Evolutionary conservation across 305 asterid species (phyloP), one percentile per base, ranked within the genome.

Genomic region (Fraxinus angustifolia): DNA sequence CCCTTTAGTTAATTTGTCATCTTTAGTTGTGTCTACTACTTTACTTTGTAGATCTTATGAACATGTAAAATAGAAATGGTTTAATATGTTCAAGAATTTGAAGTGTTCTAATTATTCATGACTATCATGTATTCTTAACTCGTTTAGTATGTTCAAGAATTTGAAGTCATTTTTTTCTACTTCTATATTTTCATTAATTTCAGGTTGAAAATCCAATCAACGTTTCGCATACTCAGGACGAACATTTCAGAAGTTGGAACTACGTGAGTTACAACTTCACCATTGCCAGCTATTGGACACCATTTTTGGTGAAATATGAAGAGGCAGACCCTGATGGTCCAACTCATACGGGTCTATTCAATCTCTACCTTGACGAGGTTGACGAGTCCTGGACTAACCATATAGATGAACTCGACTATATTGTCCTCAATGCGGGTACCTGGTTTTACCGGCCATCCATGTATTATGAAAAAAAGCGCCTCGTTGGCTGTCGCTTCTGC

Each of bases 191-290:
- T 60, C 12, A 8, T 21, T 73, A 30, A 31, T 67, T 79, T 76
- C 72, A 87, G 89, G 90, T 70, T 77, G 90, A 86, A 80, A 84
- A 78, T 65, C 89, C 90, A 1, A 33, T 74, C 10, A 95, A 91
- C 58, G 92, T 62, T 30, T 92, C 95, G n/a, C 70, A 85, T 28
- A 80, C 82, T n/a, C 21, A 88, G 0, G 94, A 90, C 75, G 93
- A 91, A n/a, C 84, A 84, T 26, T 93, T 91, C 87, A 88, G 86
- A 58, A 90, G 89, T 11, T 94, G 91, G 90, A 87, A 60, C 34
- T 94, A 94, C 88, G 56, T 48, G 14, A 88, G 81, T 74, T 92
- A 92, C 92, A 93, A 94, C 84, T 94, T 94, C 82, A 94, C 95
- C 81, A 84, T 94, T 7, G 91, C 90, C 4, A 81, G 81, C 4